Base-by-base conservation (phyloP, 306 rosid species). In the Prunus mongolica region DNA sequence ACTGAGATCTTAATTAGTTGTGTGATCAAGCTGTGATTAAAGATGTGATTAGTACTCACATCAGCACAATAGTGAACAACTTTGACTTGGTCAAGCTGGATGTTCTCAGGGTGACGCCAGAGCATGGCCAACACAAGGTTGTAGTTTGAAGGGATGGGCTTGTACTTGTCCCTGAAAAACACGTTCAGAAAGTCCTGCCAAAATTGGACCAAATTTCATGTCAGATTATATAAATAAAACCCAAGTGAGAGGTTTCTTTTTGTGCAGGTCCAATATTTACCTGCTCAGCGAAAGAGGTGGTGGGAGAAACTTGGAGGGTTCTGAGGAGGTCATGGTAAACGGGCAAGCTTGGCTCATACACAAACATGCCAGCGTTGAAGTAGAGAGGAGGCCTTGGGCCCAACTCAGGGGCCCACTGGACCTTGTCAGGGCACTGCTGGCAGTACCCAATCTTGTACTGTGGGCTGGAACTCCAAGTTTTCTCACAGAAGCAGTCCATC, bases 351-450 rank as follows among this genome's bases (percentile, higher is more conserved):
- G 97, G 98, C 77, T 91, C 84, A 69, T 51, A 88, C 12, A 93
- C 93, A 22, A 93, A 90, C 94, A 93, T 84, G 2, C 96, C 94
- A 3, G 96, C 97, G 19, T 93, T 93, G 89, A 93, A 93, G 47
- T 93, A 93, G 0, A 90, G 87, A 1, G 93, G 86, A 3, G 98
- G 98, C 63, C 71, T 91, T 41, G 96, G 80, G 12, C 96, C 94
- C 30, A 87, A 34, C 8, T 81, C 18, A 2, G 76, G n/a, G 6
- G 82, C 87, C 97, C 98, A 93, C 4, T 76, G 52, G 46, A 90
- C 97, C 45, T 49, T 84, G 2, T 87, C 76, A 2, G 97, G 97
- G 67, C 96, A 86, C 32, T 91, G 98, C 77, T 91, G 97, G 76
- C 96, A 88, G 66, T 91, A 88, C 0, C 91, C 93, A 50, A 91